Conservation (phyloP, 169 alveolate species). For the Haemoproteus tartakovskyi region DNA sequence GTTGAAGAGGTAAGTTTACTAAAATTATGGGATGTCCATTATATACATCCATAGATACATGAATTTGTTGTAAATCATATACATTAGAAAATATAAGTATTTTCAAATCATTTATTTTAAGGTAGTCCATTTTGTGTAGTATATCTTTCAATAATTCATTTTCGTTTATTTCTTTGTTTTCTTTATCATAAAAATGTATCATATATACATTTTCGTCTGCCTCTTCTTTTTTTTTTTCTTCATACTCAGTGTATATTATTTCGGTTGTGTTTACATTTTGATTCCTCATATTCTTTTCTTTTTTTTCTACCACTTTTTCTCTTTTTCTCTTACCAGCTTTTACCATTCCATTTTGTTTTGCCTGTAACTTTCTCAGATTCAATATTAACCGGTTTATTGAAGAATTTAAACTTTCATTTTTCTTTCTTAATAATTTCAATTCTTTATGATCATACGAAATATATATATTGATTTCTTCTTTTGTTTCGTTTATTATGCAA, state of each 20-base stretch:
- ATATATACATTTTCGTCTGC: not conserved
- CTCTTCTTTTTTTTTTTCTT: not conserved
- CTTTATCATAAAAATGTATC: conserved; percentile 25
- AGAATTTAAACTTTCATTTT: conserved; percentile 29
- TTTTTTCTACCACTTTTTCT: conserved; percentile 1
- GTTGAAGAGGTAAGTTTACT: conserved; percentile 11
- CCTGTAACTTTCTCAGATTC: conserved; percentile 33
- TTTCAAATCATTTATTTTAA: conserved; percentile 22
- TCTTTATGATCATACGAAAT: conserved; percentile 33
- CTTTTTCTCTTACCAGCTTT: conserved; percentile 24
- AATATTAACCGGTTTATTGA: conserved; percentile 31
- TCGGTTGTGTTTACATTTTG: not conserved
- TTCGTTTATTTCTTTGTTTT: conserved; percentile 33
- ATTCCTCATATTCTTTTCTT: not conserved
- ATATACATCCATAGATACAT: conserved; percentile 62
- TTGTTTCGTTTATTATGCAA: conserved; percentile 27
- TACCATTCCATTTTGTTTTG: too few species aligned
- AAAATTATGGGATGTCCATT: conserved; percentile 34
- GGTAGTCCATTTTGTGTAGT: conserved; percentile 18
- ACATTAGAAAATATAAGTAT: conserved; percentile 15
- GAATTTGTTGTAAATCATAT: conserved; percentile 46
- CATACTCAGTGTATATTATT: not conserved
- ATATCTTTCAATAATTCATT: conserved; percentile 8
- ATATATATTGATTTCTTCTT: conserved; percentile 45
- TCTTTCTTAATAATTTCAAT: conserved; percentile 51